phyloP scores from a whole-genome alignment of 805 yeast species.

The Lachancea sp. region DNA sequence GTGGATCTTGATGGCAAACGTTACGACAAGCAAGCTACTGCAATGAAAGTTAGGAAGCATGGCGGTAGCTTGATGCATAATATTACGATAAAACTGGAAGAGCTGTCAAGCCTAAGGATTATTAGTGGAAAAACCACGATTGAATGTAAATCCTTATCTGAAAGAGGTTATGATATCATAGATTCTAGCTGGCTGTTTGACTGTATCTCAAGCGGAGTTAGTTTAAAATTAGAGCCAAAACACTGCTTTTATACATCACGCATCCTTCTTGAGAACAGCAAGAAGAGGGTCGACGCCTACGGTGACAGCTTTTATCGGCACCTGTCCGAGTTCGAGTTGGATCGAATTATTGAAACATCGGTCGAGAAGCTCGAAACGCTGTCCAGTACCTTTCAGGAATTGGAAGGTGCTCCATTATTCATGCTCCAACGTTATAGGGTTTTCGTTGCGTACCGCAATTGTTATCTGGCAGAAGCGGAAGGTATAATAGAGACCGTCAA shows the following conservation, averaged over 20 bases:
- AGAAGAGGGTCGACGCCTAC: constrained; percentile 43
- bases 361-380: not conserved
- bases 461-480: constrained; percentile 8
- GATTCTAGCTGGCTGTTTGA: constrained; percentile 57
- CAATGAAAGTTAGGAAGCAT: constrained; percentile 35
- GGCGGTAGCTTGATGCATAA: constrained; percentile 45
- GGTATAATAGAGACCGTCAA: constrained; percentile 28
- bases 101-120: constrained; percentile 21
- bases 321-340: constrained; percentile 14
- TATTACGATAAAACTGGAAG: constrained; percentile 8
- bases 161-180: constrained; percentile 54
- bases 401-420: constrained; percentile 21
- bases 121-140: constrained; percentile 38
- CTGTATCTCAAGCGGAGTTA: constrained; percentile 10
- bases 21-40: constrained; percentile 32
- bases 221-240: constrained; percentile 54
- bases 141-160: constrained; percentile 35
- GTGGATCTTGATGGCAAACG: constrained; percentile 13
- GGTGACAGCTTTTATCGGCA: constrained; percentile 51
- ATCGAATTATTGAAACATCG: constrained; percentile 11
- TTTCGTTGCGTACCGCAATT: constrained; percentile 24
- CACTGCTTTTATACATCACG: constrained; percentile 45
- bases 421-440: constrained; percentile 36
- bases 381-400: not conserved
- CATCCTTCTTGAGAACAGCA: constrained; percentile 22